Percentiles rank a stretch among this genome's conserved stretches.
Evolutionary conservation across 495 filamentous ascomycete genomes (phyloP).

Genomic region (Xylaria intraflava): DNA sequence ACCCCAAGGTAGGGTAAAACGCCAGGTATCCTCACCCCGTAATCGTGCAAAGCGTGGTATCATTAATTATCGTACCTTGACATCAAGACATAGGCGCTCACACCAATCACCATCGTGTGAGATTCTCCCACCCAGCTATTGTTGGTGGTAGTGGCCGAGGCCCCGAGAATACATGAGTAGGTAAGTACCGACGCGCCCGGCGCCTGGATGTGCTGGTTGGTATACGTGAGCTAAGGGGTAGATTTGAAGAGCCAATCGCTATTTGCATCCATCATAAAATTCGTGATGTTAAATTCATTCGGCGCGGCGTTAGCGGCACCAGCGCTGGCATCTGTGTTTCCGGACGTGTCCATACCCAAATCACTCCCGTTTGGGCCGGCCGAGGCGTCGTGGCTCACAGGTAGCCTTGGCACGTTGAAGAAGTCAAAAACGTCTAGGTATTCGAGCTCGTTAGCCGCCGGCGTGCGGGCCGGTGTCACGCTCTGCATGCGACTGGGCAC

Average conservation of each 20-base stretch:
- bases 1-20: no score
- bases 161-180: neutral
- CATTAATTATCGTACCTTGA: no score
- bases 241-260: slow-evolving; percentile 57
- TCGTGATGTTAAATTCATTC: slow-evolving; percentile 57
- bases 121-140: no score
- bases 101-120: no score
- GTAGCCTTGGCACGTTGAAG: slow-evolving; percentile 79
- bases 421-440: slow-evolving; percentile 92
- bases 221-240: neutral
- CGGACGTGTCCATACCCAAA: slow-evolving; percentile 13
- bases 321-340: slow-evolving; percentile 4
- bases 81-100: no score
- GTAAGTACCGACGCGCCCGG: no score
- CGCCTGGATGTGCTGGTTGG: neutral
- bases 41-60: no score
- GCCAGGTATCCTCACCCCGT: no score
- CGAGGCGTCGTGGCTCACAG: slow-evolving; percentile 37
- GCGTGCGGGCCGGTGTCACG: slow-evolving; percentile 49
- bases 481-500: slow-evolving; percentile 31
- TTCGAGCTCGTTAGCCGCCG: slow-evolving; percentile 74
- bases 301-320: slow-evolving; percentile 15
- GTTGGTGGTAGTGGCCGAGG: no score
- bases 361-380: slow-evolving; percentile 18
- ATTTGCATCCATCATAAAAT: slow-evolving; percentile 59